Evolutionary conservation across 805 yeast species (phyloP), one percentile per base, ranked within the genome.

Genomic region (Lipomyces lipofer): DNA sequence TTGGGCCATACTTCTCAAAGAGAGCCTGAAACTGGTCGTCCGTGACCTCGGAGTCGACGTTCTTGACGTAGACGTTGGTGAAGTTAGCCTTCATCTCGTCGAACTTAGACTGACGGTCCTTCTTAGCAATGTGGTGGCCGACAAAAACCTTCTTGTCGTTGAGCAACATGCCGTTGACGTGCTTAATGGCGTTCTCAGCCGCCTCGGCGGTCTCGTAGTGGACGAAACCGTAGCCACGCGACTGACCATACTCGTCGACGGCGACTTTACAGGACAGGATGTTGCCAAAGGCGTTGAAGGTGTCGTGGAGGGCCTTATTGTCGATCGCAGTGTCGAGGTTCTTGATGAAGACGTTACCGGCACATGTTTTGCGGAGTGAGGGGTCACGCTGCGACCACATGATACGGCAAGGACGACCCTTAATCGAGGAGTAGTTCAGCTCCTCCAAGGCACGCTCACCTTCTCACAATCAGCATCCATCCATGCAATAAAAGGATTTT

Each of bases 371-470:
- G 82, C 99, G 88, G 69, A 84, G 74, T 60, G 96, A 81, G 63
- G 99, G 98, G 74, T 94, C 98, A 78, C 98, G 89, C 80, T 94
- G 98, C 65, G 97, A 90, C 97, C 98, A 90, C 98, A 94, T 94
- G 79, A 94, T 92, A 77, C 99, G 89, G 78, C 97, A 90, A 69
- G 97, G 90, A 70, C 86, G 88, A 70, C 97, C 97, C 75, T 91
- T 91, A 77, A 94, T 84, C 69, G 83, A 83, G 56, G 90, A 76
- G 80, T 94, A 94, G 88, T 92, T 94, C 76, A 94, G 83, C 76
- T 89, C 94, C 72, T 90, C 95, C 73, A 94, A 79, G 60, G 99
- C 99, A 70, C 81, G 84, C 77, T 85, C 90, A 71, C 60, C 59
- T 54, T 22, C 5, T 27, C 30, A 7, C 5, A 29, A 30, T 1